A percentile compares a stretch with the other conserved stretches of the same genome.
Conservation (phyloP, 148 eudicot genomes). For the Pouteria glomerata region DNA sequence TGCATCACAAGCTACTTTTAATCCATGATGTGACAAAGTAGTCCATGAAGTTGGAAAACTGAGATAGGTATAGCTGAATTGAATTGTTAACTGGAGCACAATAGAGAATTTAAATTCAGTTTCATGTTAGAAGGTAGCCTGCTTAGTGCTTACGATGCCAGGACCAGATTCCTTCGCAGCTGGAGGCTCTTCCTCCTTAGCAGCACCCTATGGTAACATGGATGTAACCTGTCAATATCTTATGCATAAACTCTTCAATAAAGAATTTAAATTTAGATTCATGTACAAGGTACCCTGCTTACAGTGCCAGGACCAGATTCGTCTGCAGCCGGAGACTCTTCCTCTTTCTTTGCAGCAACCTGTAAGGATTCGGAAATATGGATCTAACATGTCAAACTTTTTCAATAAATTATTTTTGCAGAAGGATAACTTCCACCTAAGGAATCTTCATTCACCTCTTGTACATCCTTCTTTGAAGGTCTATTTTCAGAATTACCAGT, state of each 20-base stretch:
- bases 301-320: constrained; percentile 29
- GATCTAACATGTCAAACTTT: constrained; percentile 11
- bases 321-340: too few species aligned
- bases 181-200: constrained; percentile 32
- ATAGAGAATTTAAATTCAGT: neutral
- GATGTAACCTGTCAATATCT: constrained; percentile 8
- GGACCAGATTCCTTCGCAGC: constrained; percentile 26
- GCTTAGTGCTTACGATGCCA: constrained; percentile 25
- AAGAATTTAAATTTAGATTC: neutral
- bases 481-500: too few species aligned
- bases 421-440: constrained; percentile 9
- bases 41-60: neutral
- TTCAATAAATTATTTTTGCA: constrained; percentile 5
- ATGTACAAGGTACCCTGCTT: constrained; percentile 40
- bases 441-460: constrained; percentile 28
- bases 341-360: constrained; percentile 33
- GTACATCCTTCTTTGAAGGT: constrained; percentile 23
- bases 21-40: neutral
- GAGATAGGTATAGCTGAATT: neutral
- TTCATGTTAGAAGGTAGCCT: constrained; percentile 34
- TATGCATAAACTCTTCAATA: neutral
- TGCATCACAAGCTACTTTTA: neutral
- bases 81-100: neutral
- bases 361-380: constrained; percentile 15
- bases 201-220: constrained; percentile 21